Evolutionary conservation across 129 eudicot species (phyloP).

Genomic region (Ambrosia trifida): DNA sequence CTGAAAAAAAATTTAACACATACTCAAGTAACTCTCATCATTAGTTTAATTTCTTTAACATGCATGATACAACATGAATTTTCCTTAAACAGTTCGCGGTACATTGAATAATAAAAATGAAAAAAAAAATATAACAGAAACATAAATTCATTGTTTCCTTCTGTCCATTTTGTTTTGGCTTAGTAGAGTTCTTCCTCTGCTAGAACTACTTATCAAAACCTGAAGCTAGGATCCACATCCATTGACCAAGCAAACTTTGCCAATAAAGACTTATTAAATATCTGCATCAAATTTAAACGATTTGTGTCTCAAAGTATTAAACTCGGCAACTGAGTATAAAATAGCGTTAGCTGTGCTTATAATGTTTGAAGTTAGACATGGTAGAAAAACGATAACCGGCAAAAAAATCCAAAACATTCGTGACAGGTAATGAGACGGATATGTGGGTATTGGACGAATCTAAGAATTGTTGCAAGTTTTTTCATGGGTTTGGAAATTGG

Average conservation of each 20-base stretch:
- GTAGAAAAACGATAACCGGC: not conserved
- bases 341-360: not conserved
- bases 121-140: constrained; percentile 25
- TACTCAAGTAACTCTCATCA: constrained; percentile 15
- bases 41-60: constrained; percentile 25
- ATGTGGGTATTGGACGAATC: too few relatives aligned
- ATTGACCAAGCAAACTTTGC: constrained; percentile 97
- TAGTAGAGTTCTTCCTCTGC: constrained; percentile 32
- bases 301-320: not conserved
- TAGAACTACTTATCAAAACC: constrained; percentile 55
- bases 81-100: constrained; percentile 20
- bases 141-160: constrained; percentile 21
- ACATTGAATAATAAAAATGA: constrained; percentile 16
- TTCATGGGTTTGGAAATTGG: too few relatives aligned
- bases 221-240: constrained; percentile 92
- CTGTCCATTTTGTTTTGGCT: constrained; percentile 23
- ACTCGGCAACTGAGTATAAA: not conserved
- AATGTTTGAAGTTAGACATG: not conserved
- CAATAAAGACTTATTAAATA: constrained; percentile 86
- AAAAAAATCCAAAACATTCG: not conserved
- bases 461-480: too few relatives aligned
- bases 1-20: not conserved
- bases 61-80: constrained; percentile 45
- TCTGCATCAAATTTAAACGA: constrained; percentile 46
- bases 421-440: not conserved